Evolutionary conservation across 176 grass and related monocot species (phyloP).

Genomic region (Pontederia paniculata): DNA sequence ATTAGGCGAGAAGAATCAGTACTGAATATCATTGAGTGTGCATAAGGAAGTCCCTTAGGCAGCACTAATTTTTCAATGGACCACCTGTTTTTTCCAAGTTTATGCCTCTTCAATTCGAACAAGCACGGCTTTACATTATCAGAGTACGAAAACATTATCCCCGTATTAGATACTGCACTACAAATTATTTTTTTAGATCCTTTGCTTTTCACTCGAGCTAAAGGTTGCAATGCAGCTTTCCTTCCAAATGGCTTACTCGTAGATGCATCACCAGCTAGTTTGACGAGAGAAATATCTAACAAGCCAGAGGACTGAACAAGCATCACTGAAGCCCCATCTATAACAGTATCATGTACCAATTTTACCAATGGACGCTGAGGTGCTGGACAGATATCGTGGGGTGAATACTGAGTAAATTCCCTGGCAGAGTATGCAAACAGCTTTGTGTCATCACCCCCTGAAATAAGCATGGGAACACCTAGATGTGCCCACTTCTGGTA

Average conservation of each 20-base stretch:
- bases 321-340: constrained; percentile 46
- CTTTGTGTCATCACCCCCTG: constrained; percentile 79
- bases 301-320: constrained; percentile 56
- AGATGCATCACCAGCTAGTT: constrained; percentile 27
- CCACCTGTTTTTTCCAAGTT: constrained; percentile 38
- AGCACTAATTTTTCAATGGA: constrained; percentile 44
- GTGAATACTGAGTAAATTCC: constrained; percentile 79
- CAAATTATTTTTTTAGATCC: constrained; percentile 55
- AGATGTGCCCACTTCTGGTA: constrained; percentile 96
- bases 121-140: constrained; percentile 43
- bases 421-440: constrained; percentile 84
- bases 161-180: constrained; percentile 43
- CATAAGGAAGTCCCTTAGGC: constrained; percentile 51
- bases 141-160: constrained; percentile 57
- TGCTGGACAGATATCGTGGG: constrained; percentile 91
- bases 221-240: constrained; percentile 26
- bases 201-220: constrained; percentile 57
- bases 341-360: constrained; percentile 35
- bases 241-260: no score
- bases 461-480: constrained; percentile 94
- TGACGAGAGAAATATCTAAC: constrained; percentile 57
- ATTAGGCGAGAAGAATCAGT: constrained; percentile 57
- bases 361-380: constrained; percentile 78
- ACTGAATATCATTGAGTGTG: constrained; percentile 72
- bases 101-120: constrained; percentile 51